Evolutionary conservation across 768 basidiomycete genomes (phyloP).

Genomic region (Pulveroboletus sp.): DNA sequence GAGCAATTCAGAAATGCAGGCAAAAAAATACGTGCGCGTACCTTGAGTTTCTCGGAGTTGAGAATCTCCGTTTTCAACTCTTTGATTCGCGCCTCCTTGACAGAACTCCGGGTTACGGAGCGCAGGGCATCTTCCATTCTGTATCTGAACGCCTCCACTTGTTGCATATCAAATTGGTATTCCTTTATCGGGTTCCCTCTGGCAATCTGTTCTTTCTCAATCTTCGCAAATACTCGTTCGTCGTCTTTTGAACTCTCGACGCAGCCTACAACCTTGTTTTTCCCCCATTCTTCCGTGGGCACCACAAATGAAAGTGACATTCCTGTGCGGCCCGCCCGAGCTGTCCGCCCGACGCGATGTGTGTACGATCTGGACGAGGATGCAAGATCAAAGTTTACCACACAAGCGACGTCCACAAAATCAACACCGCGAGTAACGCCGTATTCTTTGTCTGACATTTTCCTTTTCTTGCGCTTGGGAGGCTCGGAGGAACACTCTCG

Average conservation of each 20-base stretch:
- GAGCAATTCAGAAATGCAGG: background rate
- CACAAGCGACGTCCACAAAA: slow-evolving; percentile 95
- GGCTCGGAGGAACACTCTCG: slow-evolving; percentile 19
- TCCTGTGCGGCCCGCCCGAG: slow-evolving; percentile 91
- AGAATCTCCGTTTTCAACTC: slow-evolving; percentile 92
- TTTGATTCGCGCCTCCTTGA: slow-evolving; percentile 90
- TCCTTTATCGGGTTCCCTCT: slow-evolving; percentile 65
- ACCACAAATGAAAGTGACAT: slow-evolving; percentile 91
- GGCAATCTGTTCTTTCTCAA: slow-evolving; percentile 71
- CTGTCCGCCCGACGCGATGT: slow-evolving; percentile 94
- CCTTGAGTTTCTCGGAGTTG: slow-evolving; percentile 96
- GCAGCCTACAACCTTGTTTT: slow-evolving; percentile 68
- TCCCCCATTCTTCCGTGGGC: slow-evolving; percentile 62
- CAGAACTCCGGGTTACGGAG: slow-evolving; percentile 79
- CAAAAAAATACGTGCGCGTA: slow-evolving; percentile 31
- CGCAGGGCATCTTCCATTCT: slow-evolving; percentile 96
- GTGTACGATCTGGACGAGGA: slow-evolving; percentile 84
- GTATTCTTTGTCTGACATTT: slow-evolving; percentile 69
- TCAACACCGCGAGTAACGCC: slow-evolving; percentile 96
- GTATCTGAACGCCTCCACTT: slow-evolving; percentile 97
- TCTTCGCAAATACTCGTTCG: slow-evolving; percentile 60
- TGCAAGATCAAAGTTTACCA: slow-evolving; percentile 98
- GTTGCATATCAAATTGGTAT: slow-evolving; percentile 92
- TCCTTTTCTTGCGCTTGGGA: slow-evolving; percentile 52
- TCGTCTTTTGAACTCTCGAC: slow-evolving; percentile 72